These are phyloP conservation scores for Neurospora sp. DNA, from an alignment of 495 filamentous ascomycete species.

Conservation along the genomic window DNA sequence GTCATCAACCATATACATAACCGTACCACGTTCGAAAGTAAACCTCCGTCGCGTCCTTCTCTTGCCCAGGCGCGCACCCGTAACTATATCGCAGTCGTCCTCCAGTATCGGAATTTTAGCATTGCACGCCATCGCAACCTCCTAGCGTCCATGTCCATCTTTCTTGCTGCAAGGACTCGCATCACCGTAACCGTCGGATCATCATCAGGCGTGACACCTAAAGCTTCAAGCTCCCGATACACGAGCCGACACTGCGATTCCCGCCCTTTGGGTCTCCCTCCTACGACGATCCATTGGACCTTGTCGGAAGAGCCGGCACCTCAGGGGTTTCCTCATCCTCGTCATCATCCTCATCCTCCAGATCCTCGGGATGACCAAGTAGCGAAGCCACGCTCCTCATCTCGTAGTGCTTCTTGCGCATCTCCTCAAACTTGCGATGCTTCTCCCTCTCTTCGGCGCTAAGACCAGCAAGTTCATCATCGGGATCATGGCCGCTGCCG, in stretches of 20 bases:
- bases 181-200: background rate
- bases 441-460: constrained; percentile 75
- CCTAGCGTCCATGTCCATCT: background rate
- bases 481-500: constrained; percentile 42
- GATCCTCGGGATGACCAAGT: constrained; percentile 56
- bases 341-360: constrained; percentile 26
- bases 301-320: constrained; percentile 24
- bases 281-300: constrained; percentile 16
- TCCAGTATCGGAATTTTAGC: background rate
- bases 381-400: constrained; percentile 91
- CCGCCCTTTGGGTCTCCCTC: background rate
- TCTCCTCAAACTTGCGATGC: constrained; percentile 79
- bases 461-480: constrained; percentile 47
- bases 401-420: constrained; percentile 94
- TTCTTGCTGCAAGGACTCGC: background rate
- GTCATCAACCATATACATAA: background rate
- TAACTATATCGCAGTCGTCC: background rate
- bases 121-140: background rate
- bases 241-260: background rate
- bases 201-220: background rate
- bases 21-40: background rate
- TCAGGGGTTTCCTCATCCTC: constrained; percentile 8
- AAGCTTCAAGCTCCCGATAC: background rate
- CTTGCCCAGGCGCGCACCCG: background rate
- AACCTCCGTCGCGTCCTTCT: background rate